Evolutionary conservation across 1,284 basidiomycete species (phyloP).

Genomic region (Rhodotorula sp.): DNA sequence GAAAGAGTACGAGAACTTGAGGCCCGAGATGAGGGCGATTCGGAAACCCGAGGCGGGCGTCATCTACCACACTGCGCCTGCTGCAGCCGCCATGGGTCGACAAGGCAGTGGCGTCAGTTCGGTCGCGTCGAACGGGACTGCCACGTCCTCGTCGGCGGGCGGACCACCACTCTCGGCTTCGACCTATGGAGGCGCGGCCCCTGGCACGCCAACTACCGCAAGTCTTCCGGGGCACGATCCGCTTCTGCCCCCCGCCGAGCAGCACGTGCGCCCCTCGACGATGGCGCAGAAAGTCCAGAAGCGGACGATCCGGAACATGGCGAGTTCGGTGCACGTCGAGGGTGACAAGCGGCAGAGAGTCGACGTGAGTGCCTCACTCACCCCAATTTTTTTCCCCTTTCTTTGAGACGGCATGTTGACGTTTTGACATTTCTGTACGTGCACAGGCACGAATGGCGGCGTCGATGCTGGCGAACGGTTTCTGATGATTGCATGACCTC

Average conservation of each 20-base stretch:
- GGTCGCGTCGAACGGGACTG: neutral
- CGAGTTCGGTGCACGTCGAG: constrained; percentile 37
- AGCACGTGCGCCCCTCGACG: neutral
- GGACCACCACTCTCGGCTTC: neutral
- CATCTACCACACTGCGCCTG: constrained; percentile 40
- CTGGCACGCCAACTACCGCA: neutral
- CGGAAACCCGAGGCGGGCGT: constrained; percentile 45
- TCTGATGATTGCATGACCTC: constrained; percentile 8
- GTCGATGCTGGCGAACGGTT: constrained; percentile 40
- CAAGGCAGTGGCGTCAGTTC: neutral
- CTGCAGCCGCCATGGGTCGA: neutral
- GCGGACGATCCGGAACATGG: constrained; percentile 38
- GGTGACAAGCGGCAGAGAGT: constrained; percentile 34
- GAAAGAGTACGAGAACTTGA: constrained; percentile 79
- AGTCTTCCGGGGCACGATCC: neutral
- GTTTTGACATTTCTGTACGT: neutral
- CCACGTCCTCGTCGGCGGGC: neutral
- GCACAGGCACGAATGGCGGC: constrained; percentile 37
- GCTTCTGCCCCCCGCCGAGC: neutral
- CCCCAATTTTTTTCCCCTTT: neutral
- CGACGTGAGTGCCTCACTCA: constrained; percentile 14
- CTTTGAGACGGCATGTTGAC: no score
- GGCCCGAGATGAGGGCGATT: constrained; percentile 68
- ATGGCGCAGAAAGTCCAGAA: constrained; percentile 28
- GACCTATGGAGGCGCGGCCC: neutral